Base-by-base conservation (phyloP, 306 rosid species). In the Trifolium repens region DNA sequence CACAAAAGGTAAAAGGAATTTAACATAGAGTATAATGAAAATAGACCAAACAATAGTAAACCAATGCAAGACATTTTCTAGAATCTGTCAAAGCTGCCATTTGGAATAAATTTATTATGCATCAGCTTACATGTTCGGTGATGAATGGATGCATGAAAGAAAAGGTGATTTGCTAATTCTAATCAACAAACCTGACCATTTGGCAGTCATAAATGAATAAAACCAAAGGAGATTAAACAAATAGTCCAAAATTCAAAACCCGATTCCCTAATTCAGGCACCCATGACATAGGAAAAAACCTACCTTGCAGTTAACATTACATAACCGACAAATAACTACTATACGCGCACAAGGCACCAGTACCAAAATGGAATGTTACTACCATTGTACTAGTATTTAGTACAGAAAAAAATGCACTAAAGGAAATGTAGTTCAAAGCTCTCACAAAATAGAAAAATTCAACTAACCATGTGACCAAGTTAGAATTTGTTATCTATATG, bases 171-270 rank as follows among this genome's bases (percentile, higher is more conserved):
- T 11, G 57, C 37, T 37, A 34, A 15, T 62, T 42, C 42, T 46
- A 70, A 39, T 65, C 24, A 32, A 55, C 69, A 39, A 58, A 73
- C 8, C 71, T 73, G 78, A 69, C 61, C 70, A 47, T 44, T 35
- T 54, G 60, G 44, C 47, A 77, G 74, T 67, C 54, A 8, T 22
- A 67, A 40, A 73, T 13, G 35, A 50, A 53, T 3, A 67, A 46
- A 72, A n/a, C 53, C 4, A 44, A 46, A 72, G 69, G 40, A 75
- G 66, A 78, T 35, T 43, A 58, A 61, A 46, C 52, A 65, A 71
- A 71, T 11, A 32, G 24, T 50, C 67, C 72, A 49, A 63, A 69
- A 70, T 63, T 61, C 9, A 35, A 52, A 67, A 24, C 15, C 47
- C 2, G 7, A 47, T 66, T 72, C 59, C 40, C 59, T 47, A 34